Evolutionary conservation across 495 filamentous ascomycete species (phyloP), one percentile per base, ranked within the genome.

Genomic region (Hyaloscypha finlandica): DNA sequence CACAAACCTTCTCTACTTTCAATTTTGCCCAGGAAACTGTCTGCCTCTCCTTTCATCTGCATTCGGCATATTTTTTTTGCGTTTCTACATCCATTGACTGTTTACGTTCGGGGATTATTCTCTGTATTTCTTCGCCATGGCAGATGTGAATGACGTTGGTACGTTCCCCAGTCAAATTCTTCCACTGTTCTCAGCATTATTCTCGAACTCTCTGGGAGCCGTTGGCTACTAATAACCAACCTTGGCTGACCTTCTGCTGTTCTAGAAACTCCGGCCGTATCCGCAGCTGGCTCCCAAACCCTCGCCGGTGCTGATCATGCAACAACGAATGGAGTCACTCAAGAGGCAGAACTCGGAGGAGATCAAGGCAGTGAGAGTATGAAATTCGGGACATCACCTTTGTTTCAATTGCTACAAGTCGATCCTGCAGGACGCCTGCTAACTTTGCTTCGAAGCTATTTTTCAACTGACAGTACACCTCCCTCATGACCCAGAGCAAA

Each of bases 381-480:
- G 67, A 35, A 59, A 8, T 20, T 59, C 59, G 5, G 58, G 29
- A 3, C 20, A 33, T 29, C 6, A 48, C 29, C 6, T 14, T n/a
- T 61, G 22, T 12, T 56, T 4, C 22, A 56, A 48, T 48, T 48
- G 42, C 42, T 19, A 48, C 4, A 14, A 11, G 9, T 19, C 42
- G 4, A 14, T 9, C 57, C 35, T 35, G 57, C 29, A 59, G 30
- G n/a, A 14, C 33, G 20, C 14, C 29, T 53, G 60, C 66, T 68
- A 35, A 68, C 65, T 55, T 8, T 8, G 11, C 29, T 20, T 8
- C 32, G 22, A 58, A 77, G 75, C 69, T 33, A 68, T 97, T 75
- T 96, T 92, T 80, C 86, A 89, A 80, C 85, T 97, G 73, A 90
- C 85, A 67, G 85, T 97, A 73, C 86, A 89, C 73, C 86, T 99